Evolutionary conservation across 2,329 filamentous ascomycete genomes (phyloP).

Genomic region (Dactylellina haptotyla): DNA sequence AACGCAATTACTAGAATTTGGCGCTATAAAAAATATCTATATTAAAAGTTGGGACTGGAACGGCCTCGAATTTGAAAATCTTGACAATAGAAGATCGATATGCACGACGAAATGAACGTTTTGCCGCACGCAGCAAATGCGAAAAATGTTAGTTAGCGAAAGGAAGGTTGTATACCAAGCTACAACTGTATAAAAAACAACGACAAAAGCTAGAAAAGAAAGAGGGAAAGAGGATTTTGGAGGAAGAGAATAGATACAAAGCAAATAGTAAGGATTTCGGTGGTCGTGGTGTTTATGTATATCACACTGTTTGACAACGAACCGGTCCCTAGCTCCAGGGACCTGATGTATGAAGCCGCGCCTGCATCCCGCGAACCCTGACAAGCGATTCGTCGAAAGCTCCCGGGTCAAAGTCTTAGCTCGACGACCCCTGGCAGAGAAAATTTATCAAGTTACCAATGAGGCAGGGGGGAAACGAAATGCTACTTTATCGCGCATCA

Average conservation of each 20-base stretch:
- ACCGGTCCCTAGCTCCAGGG: constrained; percentile 22
- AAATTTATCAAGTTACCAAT: background rate
- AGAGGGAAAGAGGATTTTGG: constrained; percentile 17
- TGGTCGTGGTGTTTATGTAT: constrained; percentile 43
- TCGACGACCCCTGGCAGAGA: constrained; percentile 9
- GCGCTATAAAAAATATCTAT: constrained; percentile 1
- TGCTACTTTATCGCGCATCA: background rate
- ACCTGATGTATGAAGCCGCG: constrained; percentile 48
- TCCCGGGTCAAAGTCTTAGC: constrained; percentile 13
- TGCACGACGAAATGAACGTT: constrained; percentile 31
- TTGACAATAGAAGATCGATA: background rate
- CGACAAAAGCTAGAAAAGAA: constrained; percentile 11
- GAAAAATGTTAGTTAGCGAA: constrained; percentile 23
- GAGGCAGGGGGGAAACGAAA: constrained; percentile 13
- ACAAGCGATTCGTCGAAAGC: constrained; percentile 46
- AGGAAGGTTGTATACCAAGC: constrained; percentile 30
- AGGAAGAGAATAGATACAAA: constrained; percentile 8
- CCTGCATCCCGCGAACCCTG: constrained; percentile 43
- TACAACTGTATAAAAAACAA: constrained; percentile 25
- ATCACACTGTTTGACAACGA: constrained; percentile 17
- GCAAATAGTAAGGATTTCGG: background rate
- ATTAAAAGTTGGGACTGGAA: constrained; percentile 13
- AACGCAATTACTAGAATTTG: background rate
- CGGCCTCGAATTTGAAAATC: background rate
- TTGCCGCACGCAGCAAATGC: constrained; percentile 37